Conservation (phyloP, 2,329 filamentous ascomycete species). For the Nothophaeocryptopus gaeumannii region DNA sequence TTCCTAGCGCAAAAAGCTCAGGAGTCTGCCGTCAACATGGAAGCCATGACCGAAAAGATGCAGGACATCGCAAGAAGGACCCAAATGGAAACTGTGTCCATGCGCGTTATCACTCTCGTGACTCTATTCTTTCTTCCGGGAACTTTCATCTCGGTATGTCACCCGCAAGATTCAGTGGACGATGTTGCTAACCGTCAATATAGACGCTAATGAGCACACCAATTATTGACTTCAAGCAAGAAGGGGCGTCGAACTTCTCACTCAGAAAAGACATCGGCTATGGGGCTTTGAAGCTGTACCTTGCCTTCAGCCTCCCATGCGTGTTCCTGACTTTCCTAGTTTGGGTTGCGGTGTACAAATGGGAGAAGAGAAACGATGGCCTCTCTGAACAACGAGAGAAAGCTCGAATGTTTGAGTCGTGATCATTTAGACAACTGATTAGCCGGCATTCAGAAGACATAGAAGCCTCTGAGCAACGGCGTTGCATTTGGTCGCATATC, state of each 20-base stretch:
- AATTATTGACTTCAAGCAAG: slow-evolving; percentile 31
- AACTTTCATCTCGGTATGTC: slow-evolving; percentile 44
- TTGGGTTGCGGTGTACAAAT: slow-evolving; percentile 37
- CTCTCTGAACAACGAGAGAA: too few relatives aligned
- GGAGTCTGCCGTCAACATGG: slow-evolving; percentile 32
- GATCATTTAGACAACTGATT: too few relatives aligned
- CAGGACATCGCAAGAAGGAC: slow-evolving; percentile 38
- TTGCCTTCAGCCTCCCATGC: slow-evolving; percentile 36
- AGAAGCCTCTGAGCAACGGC: too few relatives aligned
- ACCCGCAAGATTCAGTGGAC: too few relatives aligned
- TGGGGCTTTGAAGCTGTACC: slow-evolving; percentile 8
- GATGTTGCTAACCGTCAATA: too few relatives aligned
- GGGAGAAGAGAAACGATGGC: slow-evolving; percentile 26
- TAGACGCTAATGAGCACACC: slow-evolving; percentile 45
- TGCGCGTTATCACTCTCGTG: slow-evolving; percentile 44
- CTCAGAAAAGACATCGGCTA: slow-evolving; percentile 1
- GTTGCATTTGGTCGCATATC: too few relatives aligned
- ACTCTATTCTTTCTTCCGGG: slow-evolving; percentile 45
- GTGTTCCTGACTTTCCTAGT: slow-evolving; percentile 35
- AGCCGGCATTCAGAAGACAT: too few relatives aligned
- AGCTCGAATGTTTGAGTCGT: too few relatives aligned
- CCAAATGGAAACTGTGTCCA: slow-evolving; percentile 41
- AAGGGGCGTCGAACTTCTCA: slow-evolving; percentile 8
- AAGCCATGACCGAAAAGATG: slow-evolving; percentile 31
- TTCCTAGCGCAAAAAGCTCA: slow-evolving; percentile 12